Base-by-base conservation (phyloP, 176 grass and related monocot genomes). In the Metroxylon sagu region DNA sequence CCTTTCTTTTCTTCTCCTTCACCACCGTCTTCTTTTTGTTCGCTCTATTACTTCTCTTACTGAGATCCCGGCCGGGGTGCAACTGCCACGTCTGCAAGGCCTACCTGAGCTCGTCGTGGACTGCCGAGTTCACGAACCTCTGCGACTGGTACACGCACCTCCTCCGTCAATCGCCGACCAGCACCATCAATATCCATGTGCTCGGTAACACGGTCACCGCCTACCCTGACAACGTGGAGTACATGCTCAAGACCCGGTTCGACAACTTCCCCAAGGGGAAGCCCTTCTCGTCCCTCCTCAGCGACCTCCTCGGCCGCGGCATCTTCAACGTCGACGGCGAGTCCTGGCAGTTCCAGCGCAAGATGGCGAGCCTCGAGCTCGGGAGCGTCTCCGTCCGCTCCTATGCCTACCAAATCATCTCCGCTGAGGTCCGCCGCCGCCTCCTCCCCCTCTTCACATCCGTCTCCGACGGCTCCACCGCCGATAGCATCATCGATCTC, bases 251-350 rank as follows among this genome's bases (percentile, higher is more conserved):
- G 52, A 55, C 65, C 18, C 51, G 65, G 28, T 68, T 68, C 65
- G 65, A 17, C 65, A 68, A 68, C 65, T 68, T 55, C 65, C 65
- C 65, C 52, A 68, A 68, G 52, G 65, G 65, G 2, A 68, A 68
- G 51, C 65, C 29, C 52, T 68, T 68, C 52, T 52, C 65, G n/a
- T 51, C 52, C 28, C 0, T 68, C 52, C 65, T 68, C n/a, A 52
- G 65, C 28, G 65, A 68, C 65, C 52, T 68, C n/a, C 65, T 68
- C 29, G 65, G 65, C 52, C 52, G 29, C 18, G 65, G 65, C 18
- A 68, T 68, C 65, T 68, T 68, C 65, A 68, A 68, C 65, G 65
- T 68, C 27, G 65, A 68, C 52, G 65, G 65, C 65, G 51, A 68
- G 6, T 16, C n/a, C 4, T 68, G 65, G 65, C 65, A 52, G 28